Evolutionary conservation across 305 asterid genomes (phyloP).

Genomic region (Caryopteris hybrid): DNA sequence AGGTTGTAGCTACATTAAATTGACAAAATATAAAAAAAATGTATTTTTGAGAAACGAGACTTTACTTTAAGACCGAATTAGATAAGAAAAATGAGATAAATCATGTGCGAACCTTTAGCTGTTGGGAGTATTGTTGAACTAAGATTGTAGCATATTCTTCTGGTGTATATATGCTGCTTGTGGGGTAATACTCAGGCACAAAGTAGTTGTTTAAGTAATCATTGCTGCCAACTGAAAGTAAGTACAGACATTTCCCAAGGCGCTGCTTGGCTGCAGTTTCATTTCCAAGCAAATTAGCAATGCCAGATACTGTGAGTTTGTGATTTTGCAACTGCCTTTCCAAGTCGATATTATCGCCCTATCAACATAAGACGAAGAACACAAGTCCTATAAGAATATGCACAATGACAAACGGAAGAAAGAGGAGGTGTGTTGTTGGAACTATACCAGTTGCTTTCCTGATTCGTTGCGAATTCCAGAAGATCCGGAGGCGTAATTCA

Average conservation of each 20-base stretch:
- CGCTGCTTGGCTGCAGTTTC: slow-evolving; percentile 2
- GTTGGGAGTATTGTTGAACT: slow-evolving; percentile 28
- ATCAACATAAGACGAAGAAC: too few relatives aligned
- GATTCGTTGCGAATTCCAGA: slow-evolving; percentile 51
- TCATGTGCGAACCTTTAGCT: slow-evolving; percentile 31
- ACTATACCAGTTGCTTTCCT: slow-evolving; percentile 33
- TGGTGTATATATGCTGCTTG: slow-evolving; percentile 25
- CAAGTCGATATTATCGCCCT: slow-evolving; percentile 37
- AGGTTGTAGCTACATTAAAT: too few relatives aligned
- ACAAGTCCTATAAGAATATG: too few relatives aligned
- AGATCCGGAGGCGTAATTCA: slow-evolving; percentile 54
- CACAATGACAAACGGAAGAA: neutral
- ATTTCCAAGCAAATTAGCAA: slow-evolving; percentile 4
- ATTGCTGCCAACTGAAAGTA: slow-evolving; percentile 37
- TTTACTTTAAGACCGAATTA: too few relatives aligned
- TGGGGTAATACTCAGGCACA: slow-evolving; percentile 5
- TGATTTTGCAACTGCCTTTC: slow-evolving; percentile 37
- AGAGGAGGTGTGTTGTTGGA: too few relatives aligned
- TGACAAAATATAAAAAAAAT: too few relatives aligned
- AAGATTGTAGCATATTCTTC: slow-evolving; percentile 28
- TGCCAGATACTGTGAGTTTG: slow-evolving; percentile 1
- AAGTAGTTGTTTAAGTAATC: slow-evolving; percentile 31
- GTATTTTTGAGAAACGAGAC: too few relatives aligned
- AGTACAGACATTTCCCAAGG: slow-evolving; percentile 37
- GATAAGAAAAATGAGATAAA: too few relatives aligned